Base-by-base conservation (phyloP, 257 asterid species). In the Solanum paucissectum region DNA sequence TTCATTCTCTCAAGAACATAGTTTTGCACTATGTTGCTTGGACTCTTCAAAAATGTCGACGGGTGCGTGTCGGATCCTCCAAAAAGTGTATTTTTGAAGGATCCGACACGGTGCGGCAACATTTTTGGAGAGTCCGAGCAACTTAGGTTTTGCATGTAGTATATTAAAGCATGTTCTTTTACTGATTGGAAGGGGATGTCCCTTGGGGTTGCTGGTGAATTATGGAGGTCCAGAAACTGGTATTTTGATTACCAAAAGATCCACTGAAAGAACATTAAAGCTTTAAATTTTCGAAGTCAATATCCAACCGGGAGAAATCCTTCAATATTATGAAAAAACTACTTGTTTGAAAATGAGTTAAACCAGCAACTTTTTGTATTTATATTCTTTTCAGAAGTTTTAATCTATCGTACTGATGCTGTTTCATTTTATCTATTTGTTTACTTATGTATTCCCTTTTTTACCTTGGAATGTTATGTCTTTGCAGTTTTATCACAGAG, bases 401-500 rank as follows among this genome's bases (percentile, higher is more conserved):
- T 68, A 84, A 23, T 84, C 29, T 64, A 36, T 37, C 38, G 0
- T 12, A 62, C 87, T 32, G 6, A 9, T 29, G 62, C 40, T 69
- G 82, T 52, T 58, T 71, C 74, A 52, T 87, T 87, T 69, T 27
- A n/a, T 58, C 12, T 79, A 37, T 34, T 55, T 18, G 69, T 42
- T 85, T 62, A 32, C 83, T 81, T 79, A 44, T 85, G 44, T 10
- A 58, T 27, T 32, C 55, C 69, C 74, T 32, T 20, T 27, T 83
- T 33, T 33, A 40, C 2, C n/a, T 42, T n/a, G 5, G 2, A 12
- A 81, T 46, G 23, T 40, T 12, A 21, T 85, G 75, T 34, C 27
- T 62, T 64, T 93, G 93, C 97, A 97, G 99, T 86, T 95, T 97
- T 86, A 89, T 85, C 87, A 92, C 96, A 1, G 96, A 93, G 81